Percentiles rank a stretch among this genome's conserved stretches.
These are phyloP conservation scores for Penicillium paxilli DNA, from an alignment of 495 filamentous ascomycete genomes.

Conservation along the genomic window DNA sequence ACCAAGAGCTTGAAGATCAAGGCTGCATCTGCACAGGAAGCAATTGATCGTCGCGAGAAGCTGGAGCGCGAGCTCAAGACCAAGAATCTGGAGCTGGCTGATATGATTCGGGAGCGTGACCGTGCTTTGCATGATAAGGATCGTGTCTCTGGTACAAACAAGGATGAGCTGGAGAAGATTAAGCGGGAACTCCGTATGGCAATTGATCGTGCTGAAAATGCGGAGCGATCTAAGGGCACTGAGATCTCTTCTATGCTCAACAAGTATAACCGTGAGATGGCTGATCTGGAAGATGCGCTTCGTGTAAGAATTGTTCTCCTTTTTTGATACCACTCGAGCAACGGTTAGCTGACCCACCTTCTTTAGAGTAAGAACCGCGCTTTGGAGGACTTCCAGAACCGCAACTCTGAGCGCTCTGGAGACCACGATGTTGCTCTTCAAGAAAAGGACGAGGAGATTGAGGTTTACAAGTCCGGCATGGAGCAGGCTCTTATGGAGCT, in stretches of 20 bases:
- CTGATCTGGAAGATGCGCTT: slow-evolving; percentile 90
- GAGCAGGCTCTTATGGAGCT: slow-evolving; percentile 90
- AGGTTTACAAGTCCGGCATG: slow-evolving; percentile 95
- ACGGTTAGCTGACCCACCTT: slow-evolving; percentile 15
- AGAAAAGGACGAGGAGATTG: slow-evolving; percentile 96
- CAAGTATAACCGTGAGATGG: slow-evolving; percentile 96
- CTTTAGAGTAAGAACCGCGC: slow-evolving; percentile 73
- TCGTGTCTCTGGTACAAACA: slow-evolving; percentile 77
- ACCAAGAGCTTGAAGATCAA: slow-evolving; percentile 96
- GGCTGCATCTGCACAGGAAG: slow-evolving; percentile 93
- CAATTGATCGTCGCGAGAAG: slow-evolving; percentile 92
- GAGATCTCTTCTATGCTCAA: slow-evolving; percentile 92
- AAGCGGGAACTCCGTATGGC: slow-evolving; percentile 96
- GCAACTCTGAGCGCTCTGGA: slow-evolving; percentile 74
- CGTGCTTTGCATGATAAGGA: slow-evolving; percentile 93
- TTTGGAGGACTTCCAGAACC: slow-evolving; percentile 78
- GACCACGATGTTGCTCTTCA: slow-evolving; percentile 81
- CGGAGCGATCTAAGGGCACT: slow-evolving; percentile 86
- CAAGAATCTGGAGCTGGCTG: slow-evolving; percentile 95
- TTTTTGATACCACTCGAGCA: background rate
- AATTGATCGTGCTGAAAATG: slow-evolving; percentile 87
- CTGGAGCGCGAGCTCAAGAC: slow-evolving; percentile 96
- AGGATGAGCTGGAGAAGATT: slow-evolving; percentile 92
- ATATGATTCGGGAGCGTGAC: slow-evolving; percentile 97
- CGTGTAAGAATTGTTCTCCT: slow-evolving; percentile 43